Base-by-base conservation (phyloP, 768 basidiomycete genomes). In the Crassisporium funariophilum region DNA sequence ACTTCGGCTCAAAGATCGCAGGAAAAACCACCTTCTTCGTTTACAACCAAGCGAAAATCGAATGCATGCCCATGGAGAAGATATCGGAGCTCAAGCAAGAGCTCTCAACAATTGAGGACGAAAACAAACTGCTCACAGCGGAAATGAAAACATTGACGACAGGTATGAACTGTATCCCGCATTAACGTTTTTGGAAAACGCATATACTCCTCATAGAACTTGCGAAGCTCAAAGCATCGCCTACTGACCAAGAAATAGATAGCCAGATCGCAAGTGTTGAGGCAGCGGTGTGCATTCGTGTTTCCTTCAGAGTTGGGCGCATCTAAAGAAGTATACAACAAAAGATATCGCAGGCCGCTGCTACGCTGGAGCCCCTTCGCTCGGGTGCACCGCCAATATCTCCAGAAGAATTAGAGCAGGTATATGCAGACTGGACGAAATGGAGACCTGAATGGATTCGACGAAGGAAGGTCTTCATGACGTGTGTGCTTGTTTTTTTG, bases 21-120 rank as follows among this genome's bases (percentile, higher is more conserved):
- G 90, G 88, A 8, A 92, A 97, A 66, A 86, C 83, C 2, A 84
- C 84, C 0, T 87, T 95, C 63, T 97, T 91, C 58, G 91, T 94
- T 10, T 82, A 82, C 25, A 93, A 93, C 52, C 88, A 95, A 68
- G 76, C 77, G 13, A 82, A 81, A 20, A 74, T 91, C 42, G 79
- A 84, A 21, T 74, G 81, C 17, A 73, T 91, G 44, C 78, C 84
- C 4, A 64, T 78, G 0, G 81, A 82, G 37, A 78, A 83, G 45
- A 69, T 91, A 20, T 68, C 78, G 10, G 66, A 68, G 2, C 75
- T 94, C 8, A 82, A 89, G 53, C 62, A 62, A 1, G 84, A 90
- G 54, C 70, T 77, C 46, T 78, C 79, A 46, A 53, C 64, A 3
- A 61, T 81, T 10, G 78, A 82, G 36, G 88, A 87, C 49, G 75